Percentiles rank a stretch among this genome's conserved stretches.
These are phyloP conservation scores for Paraurostyla sp. DNA, from an alignment of 73 alveolate genomes.

Conservation along the genomic window DNA sequence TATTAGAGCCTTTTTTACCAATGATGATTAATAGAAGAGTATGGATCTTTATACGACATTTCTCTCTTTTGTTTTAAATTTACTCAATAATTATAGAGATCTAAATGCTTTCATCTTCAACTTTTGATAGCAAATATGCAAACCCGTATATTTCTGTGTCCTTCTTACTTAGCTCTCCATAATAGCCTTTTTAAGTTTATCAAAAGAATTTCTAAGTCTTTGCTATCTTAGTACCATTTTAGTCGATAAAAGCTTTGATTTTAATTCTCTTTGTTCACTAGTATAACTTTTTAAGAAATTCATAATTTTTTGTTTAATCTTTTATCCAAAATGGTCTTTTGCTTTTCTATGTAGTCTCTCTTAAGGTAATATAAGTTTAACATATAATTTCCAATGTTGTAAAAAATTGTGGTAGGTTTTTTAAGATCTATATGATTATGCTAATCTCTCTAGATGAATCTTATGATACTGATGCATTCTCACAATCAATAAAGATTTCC, in stretches of 20 bases:
- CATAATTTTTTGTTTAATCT: not conserved
- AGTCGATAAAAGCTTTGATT: slow-evolving; percentile 21
- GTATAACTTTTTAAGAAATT: not conserved
- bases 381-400: not conserved
- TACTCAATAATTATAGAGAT: not conserved
- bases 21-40: not conserved
- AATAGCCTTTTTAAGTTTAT: not conserved
- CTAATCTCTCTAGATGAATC: slow-evolving; percentile 4
- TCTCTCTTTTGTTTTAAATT: not conserved
- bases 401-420: not conserved
- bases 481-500: not conserved
- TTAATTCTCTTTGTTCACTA: not conserved
- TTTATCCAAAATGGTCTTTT: not conserved
- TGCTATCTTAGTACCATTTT: slow-evolving; percentile 24
- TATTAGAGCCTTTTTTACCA: not conserved
- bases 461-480: not conserved
- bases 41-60: not conserved
- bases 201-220: not conserved
- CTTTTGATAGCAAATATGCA: not conserved
- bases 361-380: slow-evolving; percentile 8
- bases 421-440: not conserved
- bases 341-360: not conserved
- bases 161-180: not conserved
- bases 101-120: slow-evolving; percentile 13
- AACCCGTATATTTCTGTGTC: slow-evolving; percentile 9